Evolutionary conservation across 176 grass and related monocot species (phyloP), one percentile per base, ranked within the genome.

Genomic region (Phyllostachys edulis): DNA sequence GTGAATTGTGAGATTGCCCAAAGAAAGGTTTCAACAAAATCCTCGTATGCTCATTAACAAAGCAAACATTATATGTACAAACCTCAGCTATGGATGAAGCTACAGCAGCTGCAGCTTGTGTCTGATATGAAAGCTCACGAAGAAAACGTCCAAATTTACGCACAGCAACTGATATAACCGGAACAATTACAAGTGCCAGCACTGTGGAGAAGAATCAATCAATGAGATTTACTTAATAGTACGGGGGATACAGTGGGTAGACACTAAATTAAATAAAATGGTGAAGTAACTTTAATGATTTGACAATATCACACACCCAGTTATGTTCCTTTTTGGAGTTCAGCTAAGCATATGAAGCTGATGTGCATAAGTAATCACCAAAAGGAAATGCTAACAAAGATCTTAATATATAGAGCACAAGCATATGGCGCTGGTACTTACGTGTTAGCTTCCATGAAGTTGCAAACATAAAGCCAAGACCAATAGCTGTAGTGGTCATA

Each of bases 51-150:
- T 38, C 5, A 89, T 64, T 46, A 55, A 63, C 12, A 75, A 83
- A 83, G 16, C 1, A 64, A 9, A 90, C 46, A 79, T 15, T 75
- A 16, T 11, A 71, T 61, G 45, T 67, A 76, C 90, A 84, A 87
- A 99, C 96, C 91, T 99, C 93, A 71, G 90, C 93, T 85, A 99
- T 99, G 68, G 93, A 99, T 81, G 96, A 92, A 89, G 96, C 93
- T 79, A 84, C 77, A 87, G 93, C 96, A 75, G 93, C 93, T 13
- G 86, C 90, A 73, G 96, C 96, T 85, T 99, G 96, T 68, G 96
- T 96, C 49, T 92, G 85, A 88, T 99, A 91, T 80, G 96, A 96
- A 85, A 99, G 93, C 84, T 99, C 96, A 76, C 91, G 91, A 84
- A 99, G 91, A 90, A 94, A 99, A 16, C 90, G 89, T 51, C 93